Conservation (phyloP, 2,329 filamentous ascomycete genomes). For the Colletotrichum sidae region DNA sequence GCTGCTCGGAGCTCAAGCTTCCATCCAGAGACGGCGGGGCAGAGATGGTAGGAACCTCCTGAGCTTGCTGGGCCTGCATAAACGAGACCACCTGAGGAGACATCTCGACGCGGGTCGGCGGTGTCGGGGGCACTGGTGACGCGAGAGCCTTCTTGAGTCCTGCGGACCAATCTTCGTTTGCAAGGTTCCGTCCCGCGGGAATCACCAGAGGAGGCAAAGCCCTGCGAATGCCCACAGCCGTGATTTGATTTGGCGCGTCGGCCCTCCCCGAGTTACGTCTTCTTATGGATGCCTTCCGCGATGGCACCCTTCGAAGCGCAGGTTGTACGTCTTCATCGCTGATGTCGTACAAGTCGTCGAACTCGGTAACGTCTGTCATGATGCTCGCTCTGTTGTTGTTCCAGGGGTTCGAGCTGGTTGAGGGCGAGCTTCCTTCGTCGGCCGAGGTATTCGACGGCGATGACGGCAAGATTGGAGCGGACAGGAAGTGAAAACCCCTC, state of each 20-base stretch:
- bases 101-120: slow-evolving; percentile 77
- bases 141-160: slow-evolving; percentile 61
- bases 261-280: slow-evolving; percentile 52
- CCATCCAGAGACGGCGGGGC: slow-evolving; percentile 91
- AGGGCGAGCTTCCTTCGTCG: slow-evolving; percentile 64
- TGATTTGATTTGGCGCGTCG: slow-evolving; percentile 38
- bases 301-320: slow-evolving; percentile 39
- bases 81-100: slow-evolving; percentile 80
- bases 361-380: slow-evolving; percentile 76
- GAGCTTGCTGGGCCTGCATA: slow-evolving; percentile 71
- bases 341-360: slow-evolving; percentile 89
- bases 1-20: slow-evolving; percentile 87
- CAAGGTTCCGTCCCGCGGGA: slow-evolving; percentile 51
- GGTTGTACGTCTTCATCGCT: slow-evolving; percentile 77
- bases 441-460: slow-evolving; percentile 68
- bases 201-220: slow-evolving; percentile 65
- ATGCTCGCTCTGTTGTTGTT: slow-evolving; percentile 68
- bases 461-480: slow-evolving; percentile 71
- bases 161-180: slow-evolving; percentile 56
- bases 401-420: slow-evolving; percentile 70
- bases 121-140: slow-evolving; percentile 72
- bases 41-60: slow-evolving; percentile 78
- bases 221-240: slow-evolving; percentile 46
- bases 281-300: slow-evolving; percentile 50
- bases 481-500: slow-evolving; percentile 73